These are phyloP conservation scores for Zygosaccharomyces bailii DNA, from an alignment of 805 yeast genomes.

Conservation along the genomic window DNA sequence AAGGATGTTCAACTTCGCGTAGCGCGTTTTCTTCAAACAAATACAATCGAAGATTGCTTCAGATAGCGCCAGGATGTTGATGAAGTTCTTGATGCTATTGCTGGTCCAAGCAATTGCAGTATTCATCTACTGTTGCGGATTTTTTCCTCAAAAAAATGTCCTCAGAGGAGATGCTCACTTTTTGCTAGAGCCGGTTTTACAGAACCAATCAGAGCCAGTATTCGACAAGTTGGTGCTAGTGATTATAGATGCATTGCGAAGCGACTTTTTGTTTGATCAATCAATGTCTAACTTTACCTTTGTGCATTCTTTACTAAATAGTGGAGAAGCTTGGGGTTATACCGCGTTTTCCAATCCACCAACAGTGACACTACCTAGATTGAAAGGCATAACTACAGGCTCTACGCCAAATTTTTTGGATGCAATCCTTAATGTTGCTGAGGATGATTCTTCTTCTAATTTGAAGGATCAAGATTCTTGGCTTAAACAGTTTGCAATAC, in stretches of 20 bases:
- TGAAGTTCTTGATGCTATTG: conserved; percentile 13
- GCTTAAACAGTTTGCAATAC: conserved; percentile 59
- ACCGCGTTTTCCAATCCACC: conserved; percentile 95
- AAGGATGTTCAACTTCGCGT: background rate
- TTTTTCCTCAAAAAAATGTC: conserved; percentile 85
- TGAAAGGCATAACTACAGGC: conserved; percentile 92
- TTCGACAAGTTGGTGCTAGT: conserved; percentile 71
- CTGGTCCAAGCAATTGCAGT: conserved; percentile 51
- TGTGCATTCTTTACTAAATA: conserved; percentile 60
- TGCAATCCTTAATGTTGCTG: conserved; percentile 91
- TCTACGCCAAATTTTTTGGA: conserved; percentile 92
- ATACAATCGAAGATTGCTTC: background rate
- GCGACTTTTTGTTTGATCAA: conserved; percentile 74
- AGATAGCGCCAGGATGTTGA: conserved; percentile 8
- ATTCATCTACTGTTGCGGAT: conserved; percentile 69
- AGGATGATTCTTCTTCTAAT: conserved; percentile 70
- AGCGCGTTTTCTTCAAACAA: background rate
- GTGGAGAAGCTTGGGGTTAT: conserved; percentile 76
- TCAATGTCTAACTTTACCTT: conserved; percentile 60
- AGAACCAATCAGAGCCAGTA: conserved; percentile 29
- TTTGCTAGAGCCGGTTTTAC: conserved; percentile 34
- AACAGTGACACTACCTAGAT: conserved; percentile 90
- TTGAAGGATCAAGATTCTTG: conserved; percentile 80
- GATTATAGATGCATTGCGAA: conserved; percentile 89
- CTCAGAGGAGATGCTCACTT: conserved; percentile 55